Percentiles rank a stretch among this genome's conserved stretches.
Conservation (phyloP, 1,284 basidiomycete species). For the Cutaneotrichosporon dermatis region DNA sequence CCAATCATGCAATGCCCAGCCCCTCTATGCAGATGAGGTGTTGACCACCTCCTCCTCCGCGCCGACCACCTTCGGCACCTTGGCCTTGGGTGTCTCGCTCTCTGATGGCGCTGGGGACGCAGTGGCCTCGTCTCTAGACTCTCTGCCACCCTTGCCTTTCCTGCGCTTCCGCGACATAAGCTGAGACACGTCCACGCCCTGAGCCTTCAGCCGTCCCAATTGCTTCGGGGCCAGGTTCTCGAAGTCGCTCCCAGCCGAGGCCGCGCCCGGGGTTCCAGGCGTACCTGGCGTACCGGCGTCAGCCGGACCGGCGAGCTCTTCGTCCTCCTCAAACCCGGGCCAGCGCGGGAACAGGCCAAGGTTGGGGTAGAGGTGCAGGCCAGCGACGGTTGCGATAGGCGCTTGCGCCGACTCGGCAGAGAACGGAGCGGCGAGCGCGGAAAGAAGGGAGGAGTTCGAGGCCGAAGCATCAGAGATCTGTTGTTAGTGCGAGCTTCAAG, state of each 20-base stretch:
- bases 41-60: no score
- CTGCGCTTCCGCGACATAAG: slow-evolving; percentile 31
- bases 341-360: slow-evolving; percentile 44
- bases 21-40: no score
- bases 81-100: neutral
- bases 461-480: neutral
- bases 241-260: slow-evolving; percentile 2
- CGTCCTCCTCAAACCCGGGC: slow-evolving; percentile 47
- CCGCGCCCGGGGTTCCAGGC: no score
- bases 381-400: neutral
- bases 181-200: slow-evolving; percentile 39
- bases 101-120: neutral
- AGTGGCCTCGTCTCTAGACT: neutral
- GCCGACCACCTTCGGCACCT: no score
- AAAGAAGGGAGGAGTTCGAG: neutral
- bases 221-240: slow-evolving; percentile 28
- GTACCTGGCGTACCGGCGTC: slow-evolving; percentile 9
- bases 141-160: slow-evolving; percentile 9
- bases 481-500: no score
- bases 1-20: no score
- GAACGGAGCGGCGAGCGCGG: slow-evolving; percentile 4
- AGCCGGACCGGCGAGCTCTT: slow-evolving; percentile 25
- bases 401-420: neutral
- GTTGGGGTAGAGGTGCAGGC: slow-evolving; percentile 37
- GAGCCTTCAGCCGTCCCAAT: slow-evolving; percentile 42